Percentiles rank a stretch among this genome's conserved stretches.
phyloP scores from a whole-genome alignment of 306 rosid genomes.

The Lotus japonicus region DNA sequence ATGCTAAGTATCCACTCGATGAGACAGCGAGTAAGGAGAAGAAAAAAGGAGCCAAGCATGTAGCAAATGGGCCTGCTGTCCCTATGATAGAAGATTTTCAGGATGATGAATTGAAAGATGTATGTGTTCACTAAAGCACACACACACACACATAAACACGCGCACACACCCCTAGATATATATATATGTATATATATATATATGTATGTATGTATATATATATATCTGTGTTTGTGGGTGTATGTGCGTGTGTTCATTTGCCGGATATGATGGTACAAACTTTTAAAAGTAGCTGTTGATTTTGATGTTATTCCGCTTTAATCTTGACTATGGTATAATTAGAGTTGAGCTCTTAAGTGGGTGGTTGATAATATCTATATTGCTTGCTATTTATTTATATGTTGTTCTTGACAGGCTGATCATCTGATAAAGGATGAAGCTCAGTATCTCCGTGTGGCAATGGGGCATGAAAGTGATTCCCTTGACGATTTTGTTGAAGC shows the following conservation, averaged over 20 bases:
- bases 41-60: conserved; percentile 59
- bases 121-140: conserved; percentile 33
- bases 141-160: too few species aligned
- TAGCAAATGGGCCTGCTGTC: conserved; percentile 46
- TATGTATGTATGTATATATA: too few species aligned
- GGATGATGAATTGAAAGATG: conserved; percentile 68
- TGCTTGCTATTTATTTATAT: conserved; percentile 13
- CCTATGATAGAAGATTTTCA: conserved; percentile 76
- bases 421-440: conserved; percentile 64
- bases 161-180: too few species aligned
- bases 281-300: background rate
- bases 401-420: conserved; percentile 58
- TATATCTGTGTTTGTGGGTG: too few species aligned
- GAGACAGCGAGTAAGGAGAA: conserved; percentile 62
- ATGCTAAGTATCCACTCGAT: conserved; percentile 75
- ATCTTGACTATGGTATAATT: background rate
- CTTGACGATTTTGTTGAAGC: conserved; percentile 87
- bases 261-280: background rate
- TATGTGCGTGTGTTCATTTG: background rate
- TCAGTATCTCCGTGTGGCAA: conserved; percentile 60
- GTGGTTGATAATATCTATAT: background rate
- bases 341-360: background rate
- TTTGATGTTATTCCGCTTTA: background rate
- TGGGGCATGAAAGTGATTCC: conserved; percentile 84
- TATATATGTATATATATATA: too few species aligned